phyloP scores from a whole-genome alignment of 352 stramenopile species.

The Pythium dissotocum region DNA sequence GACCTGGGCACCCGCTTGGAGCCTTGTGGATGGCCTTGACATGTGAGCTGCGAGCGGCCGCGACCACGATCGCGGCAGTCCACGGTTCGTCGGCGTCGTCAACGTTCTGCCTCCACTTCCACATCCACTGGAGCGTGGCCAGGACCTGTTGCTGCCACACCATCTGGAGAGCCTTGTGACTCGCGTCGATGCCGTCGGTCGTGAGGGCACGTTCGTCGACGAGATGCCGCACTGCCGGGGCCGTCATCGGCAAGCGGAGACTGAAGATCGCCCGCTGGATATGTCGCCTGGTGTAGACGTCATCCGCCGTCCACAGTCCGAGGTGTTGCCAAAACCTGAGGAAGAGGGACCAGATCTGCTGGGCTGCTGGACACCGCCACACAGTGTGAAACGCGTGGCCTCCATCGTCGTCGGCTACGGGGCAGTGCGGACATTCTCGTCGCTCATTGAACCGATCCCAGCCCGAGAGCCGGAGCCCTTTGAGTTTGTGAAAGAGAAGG shows the following conservation, averaged over 20 bases:
- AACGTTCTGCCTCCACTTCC: slow-evolving; percentile 3
- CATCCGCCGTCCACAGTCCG: not conserved
- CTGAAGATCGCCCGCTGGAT: not conserved
- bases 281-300: not conserved
- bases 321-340: not conserved
- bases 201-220: not conserved
- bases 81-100: not conserved
- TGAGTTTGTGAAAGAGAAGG: not conserved
- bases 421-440: slow-evolving; percentile 11
- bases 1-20: no score
- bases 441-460: not conserved
- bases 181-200: not conserved
- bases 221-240: not conserved
- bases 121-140: not conserved
- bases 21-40: not conserved
- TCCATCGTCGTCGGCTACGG: not conserved
- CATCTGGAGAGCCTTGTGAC: not conserved
- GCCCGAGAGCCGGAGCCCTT: not conserved
- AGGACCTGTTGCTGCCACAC: slow-evolving; percentile 11
- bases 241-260: not conserved
- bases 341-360: not conserved
- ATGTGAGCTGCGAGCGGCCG: not conserved
- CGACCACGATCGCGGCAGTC: not conserved
- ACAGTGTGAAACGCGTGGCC: slow-evolving; percentile 11
- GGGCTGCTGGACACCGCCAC: slow-evolving; percentile 8